phyloP scores from a whole-genome alignment of 768 basidiomycete species.

The Russula foetens region DNA sequence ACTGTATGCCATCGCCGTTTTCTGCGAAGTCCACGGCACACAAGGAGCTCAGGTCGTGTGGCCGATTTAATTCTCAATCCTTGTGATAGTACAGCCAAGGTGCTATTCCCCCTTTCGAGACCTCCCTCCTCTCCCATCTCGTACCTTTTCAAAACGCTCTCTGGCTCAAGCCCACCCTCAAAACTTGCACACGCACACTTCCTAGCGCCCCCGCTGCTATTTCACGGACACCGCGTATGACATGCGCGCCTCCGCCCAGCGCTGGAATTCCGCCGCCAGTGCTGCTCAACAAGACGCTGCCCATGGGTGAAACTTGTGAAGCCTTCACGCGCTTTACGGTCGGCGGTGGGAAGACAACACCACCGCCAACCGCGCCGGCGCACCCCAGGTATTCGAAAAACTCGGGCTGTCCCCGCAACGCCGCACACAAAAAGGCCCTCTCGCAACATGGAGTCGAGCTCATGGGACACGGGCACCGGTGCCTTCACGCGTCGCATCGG shows the following conservation, averaged over 20 bases:
- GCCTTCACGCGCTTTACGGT: constrained; percentile 17
- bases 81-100: too few relatives aligned
- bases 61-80: too few relatives aligned
- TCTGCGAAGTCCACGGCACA: too few relatives aligned
- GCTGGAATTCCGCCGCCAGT: constrained; percentile 17
- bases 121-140: too few relatives aligned
- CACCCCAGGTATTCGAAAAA: constrained; percentile 59
- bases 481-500: constrained; percentile 34
- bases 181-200: constrained; percentile 13
- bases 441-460: constrained; percentile 55
- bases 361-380: constrained; percentile 51
- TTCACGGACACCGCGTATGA: constrained; percentile 8
- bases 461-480: constrained; percentile 44
- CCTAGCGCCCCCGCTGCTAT: constrained; percentile 3
- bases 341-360: constrained; percentile 15
- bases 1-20: too few relatives aligned
- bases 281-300: constrained; percentile 11
- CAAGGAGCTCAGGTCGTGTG: too few relatives aligned
- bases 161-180: constrained; percentile 10
- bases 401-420: constrained; percentile 36
- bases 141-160: too few relatives aligned
- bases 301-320: constrained; percentile 16
- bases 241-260: constrained; percentile 15
- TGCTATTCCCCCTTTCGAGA: too few relatives aligned
- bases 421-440: constrained; percentile 50